Evolutionary conservation across 345 rosid species (phyloP), one percentile per base, ranked within the genome.

Genomic region (Carallia pectinifolia): DNA sequence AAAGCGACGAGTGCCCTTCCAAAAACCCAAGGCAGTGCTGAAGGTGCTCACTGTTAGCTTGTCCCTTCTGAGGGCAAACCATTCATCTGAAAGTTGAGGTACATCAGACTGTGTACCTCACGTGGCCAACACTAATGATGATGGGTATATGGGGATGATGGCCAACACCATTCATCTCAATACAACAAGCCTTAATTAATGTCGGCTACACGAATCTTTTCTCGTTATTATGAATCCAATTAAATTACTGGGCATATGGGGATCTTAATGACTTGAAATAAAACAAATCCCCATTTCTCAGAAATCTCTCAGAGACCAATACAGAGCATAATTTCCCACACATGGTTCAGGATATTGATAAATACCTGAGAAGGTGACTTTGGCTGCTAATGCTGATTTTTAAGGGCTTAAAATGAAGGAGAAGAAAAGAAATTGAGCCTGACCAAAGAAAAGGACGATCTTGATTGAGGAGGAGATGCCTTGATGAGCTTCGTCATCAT

Each of bases 11-110:
- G 54, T 86, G 58, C 89, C 88, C 72, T 91, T 94, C 96, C 97
- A 94, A 61, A 94, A 87, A 7, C 97, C 98, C 40, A 94, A 75
- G 6, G 91, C 98, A 27, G 96, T 94, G 58, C 95, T 91, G 81
- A 94, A 94, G 55, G 96, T 91, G 81, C 97, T 94, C 0, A 95
- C 84, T 9, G 97, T 94, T 65, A 94, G 80, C 81, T 83, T 86
- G 82, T 91, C 85, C 86, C 74, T 88, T 59, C 96, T 77, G 38
- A 94, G 78, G 33, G 89, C 90, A 78, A 91, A 90, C 97, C 98
- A 88, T 84, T 91, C 96, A 29, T 94, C 89, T 4, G 96, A 94
- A 9, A 85, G 90, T 82, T 94, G 96, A 6, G 92, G 90, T 58
- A 78, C 75, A 67, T 88, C 86, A 0, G 86, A 85, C 9, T 81